Conservation (phyloP, 2,329 filamentous ascomycete species). For the Penicillium sp. region DNA sequence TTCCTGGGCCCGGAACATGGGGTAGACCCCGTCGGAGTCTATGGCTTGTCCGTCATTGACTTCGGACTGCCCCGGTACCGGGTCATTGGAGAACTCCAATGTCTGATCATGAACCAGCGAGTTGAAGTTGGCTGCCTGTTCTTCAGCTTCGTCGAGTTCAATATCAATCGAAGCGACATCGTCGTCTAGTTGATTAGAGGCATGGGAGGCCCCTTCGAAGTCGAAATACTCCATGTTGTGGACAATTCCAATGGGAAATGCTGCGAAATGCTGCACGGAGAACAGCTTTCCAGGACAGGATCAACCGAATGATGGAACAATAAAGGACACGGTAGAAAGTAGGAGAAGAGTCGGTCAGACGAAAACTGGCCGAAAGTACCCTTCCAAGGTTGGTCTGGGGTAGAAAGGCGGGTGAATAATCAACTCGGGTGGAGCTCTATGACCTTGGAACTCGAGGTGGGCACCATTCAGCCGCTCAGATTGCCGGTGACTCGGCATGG, state of each 20-base stretch:
- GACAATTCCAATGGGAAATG: neutral
- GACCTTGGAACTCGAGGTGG: constrained; percentile 1
- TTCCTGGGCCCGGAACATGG: constrained; percentile 39
- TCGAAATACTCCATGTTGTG: constrained; percentile 41
- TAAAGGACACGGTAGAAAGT: constrained; percentile 3
- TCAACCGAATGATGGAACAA: neutral
- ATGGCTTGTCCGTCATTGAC: constrained; percentile 14
- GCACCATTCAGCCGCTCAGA: constrained; percentile 10
- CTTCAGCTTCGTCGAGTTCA: constrained; percentile 34
- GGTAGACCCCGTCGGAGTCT: constrained; percentile 28
- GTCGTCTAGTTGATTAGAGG: constrained; percentile 30
- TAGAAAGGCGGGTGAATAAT: constrained; percentile 18
- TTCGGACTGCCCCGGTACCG: constrained; percentile 17
- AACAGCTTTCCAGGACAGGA: neutral
- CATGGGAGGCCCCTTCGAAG: constrained; percentile 38
- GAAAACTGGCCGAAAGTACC: constrained; percentile 10
- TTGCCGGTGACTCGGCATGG: constrained; percentile 6
- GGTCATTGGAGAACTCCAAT: constrained; percentile 32
- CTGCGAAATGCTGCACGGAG: neutral
- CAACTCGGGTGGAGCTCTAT: constrained; percentile 12
- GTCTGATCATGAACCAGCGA: constrained; percentile 37
- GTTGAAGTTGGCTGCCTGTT: constrained; percentile 32
- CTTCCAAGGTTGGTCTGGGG: constrained; percentile 19
- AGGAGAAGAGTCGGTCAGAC: constrained; percentile 16
- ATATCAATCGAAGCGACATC: constrained; percentile 34